Base-by-base conservation (phyloP, 1,284 basidiomycete genomes). In the Cystobasidium slooffiae region DNA sequence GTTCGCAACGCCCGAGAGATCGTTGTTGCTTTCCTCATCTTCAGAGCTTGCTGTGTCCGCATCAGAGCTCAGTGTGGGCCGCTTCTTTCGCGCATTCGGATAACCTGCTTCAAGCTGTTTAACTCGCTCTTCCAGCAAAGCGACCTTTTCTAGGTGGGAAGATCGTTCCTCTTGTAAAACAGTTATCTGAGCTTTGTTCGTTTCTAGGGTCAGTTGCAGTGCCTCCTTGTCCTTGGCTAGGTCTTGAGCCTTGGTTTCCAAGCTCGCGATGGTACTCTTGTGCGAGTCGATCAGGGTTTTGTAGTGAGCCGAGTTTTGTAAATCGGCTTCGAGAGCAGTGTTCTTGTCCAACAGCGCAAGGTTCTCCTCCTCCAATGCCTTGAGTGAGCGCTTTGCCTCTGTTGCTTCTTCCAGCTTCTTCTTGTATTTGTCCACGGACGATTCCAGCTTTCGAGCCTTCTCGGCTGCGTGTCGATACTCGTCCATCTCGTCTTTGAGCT, bases 371-470 rank as follows among this genome's bases (percentile, higher is more conserved):
- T 97, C 94, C 24, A 97, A 85, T 0, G 88, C 87, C 91, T 95
- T 79, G 18, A 74, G 24, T 78, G 91, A 89, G 76, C 93, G 88
- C 31, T 93, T 88, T 51, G 96, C 86, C 78, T 95, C 92, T 3
- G 92, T 92, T 4, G 90, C 89, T 81, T 97, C 96, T 79, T 98
- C 96, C 4, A 98, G 86, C 84, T 98, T 98, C 86, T 94, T 96
- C 85, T 96, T 96, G 84, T 97, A 97, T 83, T 98, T 99, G 83
- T 98, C 94, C 87, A 97, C 93, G 44, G 96, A 94, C 79, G 96
- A 96, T 82, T 98, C 96, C 6, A 90, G 91, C 85, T 96, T 97
- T 80, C 93, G 90, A 44, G 94, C 84, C 76, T 90, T 91, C 79
- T 97, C 96, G 3, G 92, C 91, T 4, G 92, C 90, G 44, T 80